phyloP scores from a whole-genome alignment of 2,329 filamentous ascomycete species.

The Paraphaeosphaeria sporulosa region DNA sequence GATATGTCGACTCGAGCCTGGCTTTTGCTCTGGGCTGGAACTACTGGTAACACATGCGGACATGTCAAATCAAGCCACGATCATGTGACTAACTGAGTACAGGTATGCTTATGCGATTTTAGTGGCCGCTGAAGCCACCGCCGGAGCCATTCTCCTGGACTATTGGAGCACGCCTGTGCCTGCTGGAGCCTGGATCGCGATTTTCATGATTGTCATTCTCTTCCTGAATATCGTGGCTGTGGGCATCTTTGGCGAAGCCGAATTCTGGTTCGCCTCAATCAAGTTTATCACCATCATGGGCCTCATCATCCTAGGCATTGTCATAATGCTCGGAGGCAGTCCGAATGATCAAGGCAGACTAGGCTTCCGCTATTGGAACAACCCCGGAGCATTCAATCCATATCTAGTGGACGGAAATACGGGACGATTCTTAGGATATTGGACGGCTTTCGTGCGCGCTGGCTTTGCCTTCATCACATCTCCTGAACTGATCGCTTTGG shows the following conservation, averaged over 20 bases:
- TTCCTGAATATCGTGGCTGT: slow-evolving; percentile 48
- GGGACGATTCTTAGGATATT: slow-evolving; percentile 70
- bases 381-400: slow-evolving; percentile 64
- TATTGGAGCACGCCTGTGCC: slow-evolving; percentile 46
- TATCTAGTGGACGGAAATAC: slow-evolving; percentile 61
- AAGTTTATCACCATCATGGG: slow-evolving; percentile 54
- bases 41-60: slow-evolving; percentile 29
- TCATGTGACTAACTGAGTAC: not conserved
- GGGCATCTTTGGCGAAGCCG: slow-evolving; percentile 54
- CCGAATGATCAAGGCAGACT: slow-evolving; percentile 43
- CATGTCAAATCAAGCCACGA: not conserved
- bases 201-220: slow-evolving; percentile 45
- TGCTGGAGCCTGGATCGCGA: slow-evolving; percentile 46
- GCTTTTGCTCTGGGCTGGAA: slow-evolving; percentile 47
- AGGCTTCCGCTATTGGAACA: slow-evolving; percentile 74
- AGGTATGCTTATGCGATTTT: slow-evolving; percentile 47
- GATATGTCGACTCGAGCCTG: slow-evolving; percentile 57
- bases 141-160: slow-evolving; percentile 42
- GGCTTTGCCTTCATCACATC: slow-evolving; percentile 51
- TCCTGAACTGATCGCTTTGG: slow-evolving; percentile 44
- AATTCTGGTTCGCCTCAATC: slow-evolving; percentile 61
- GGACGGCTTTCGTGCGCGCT: slow-evolving; percentile 62
- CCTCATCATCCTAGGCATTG: slow-evolving; percentile 44
- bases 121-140: slow-evolving; percentile 45
- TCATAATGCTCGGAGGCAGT: slow-evolving; percentile 47